Base-by-base conservation (phyloP, 768 basidiomycete genomes). In the Termitomyces sp. region DNA sequence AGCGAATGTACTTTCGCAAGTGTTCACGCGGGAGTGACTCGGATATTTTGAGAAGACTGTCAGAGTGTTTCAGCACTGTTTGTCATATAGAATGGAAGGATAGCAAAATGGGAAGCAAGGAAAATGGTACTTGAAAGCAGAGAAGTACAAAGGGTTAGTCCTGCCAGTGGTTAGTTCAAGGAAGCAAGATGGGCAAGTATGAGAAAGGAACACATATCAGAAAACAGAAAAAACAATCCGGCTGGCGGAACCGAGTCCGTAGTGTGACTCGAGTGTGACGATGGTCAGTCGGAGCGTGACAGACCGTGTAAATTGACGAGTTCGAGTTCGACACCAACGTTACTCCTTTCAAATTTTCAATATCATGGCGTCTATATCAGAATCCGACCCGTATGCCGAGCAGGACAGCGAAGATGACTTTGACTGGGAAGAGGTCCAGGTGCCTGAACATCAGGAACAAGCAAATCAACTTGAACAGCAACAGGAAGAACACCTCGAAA, bases 391-490 rank as follows among this genome's bases (percentile, higher is more conserved):
- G 18, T 39, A 55, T 45, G 24, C 68, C 63, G 70, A 72, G 57
- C 71, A 67, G 32, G 79, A 80, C 66, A 81, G 77, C 63, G 88
- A 90, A 67, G 87, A 90, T 67, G 90, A 90, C 45, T 79, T 84
- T 62, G 90, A 92, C 69, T 91, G 90, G 90, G 90, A 92, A 71
- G 90, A 92, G 71, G 86, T 92, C 15, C 78, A 81, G 44, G 83
- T 91, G 3, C 81, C 83, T 35, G 78, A 77, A 56, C 77, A 80
- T 32, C 78, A 65, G 12, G 33, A 49, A 20, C 39, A 44, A 20
- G 44, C 42, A 35, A 36, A 75, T 0, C 36, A 60, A 33, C 28
- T 28, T 28, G 28, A 28, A 28, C 45, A 46, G 32, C 56, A 49
- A 53, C 55, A 55, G 18, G 58, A 76, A 68, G 77, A 48, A 28